Evolutionary conservation across 768 basidiomycete genomes (phyloP), one percentile per base, ranked within the genome.

Genomic region (Omphalotus guepiniiformis): DNA sequence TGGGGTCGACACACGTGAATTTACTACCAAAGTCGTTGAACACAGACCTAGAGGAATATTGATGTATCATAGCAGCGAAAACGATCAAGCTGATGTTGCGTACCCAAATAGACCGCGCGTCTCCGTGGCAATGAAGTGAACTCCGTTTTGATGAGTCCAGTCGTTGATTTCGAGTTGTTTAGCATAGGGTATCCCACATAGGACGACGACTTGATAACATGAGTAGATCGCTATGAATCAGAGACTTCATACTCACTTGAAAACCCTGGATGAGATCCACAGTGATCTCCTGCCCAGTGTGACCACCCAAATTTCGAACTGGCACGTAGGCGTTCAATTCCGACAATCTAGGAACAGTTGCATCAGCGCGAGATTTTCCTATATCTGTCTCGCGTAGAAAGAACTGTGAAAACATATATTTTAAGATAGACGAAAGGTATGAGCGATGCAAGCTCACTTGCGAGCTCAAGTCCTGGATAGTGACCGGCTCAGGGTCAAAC

Each of bases 281-380:
- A 0, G 81, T 81, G 55, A 96, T 83, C 49, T 83, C 78, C 57
- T 92, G 79, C 2, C 93, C 92, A 9, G 81, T 65, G 28, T 72
- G 65, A 16, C 93, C 92, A 42, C 80, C 85, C n/a, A 97, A 74
- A 63, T 88, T 76, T 39, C 87, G 83, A 39, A 98, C 88, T 25
- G 95, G 95, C 7, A 97, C 95, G 63, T 99, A 99, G 23, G 89
- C 78, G 63, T 99, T 99, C 37, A 99, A 75, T 63, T 98, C 96
- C 13, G 93, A 83, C 40, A 99, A 72, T 39, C 95, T 82, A n/a
- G 91, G 83, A 35, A 85, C 76, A 15, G 91, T 90, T 15, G 87
- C 92, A 42, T 81, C 80, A 47, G 89, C 96, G 49, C 95, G 78
- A 26, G 92, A 75, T 64, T 90, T 88, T 44, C 95, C 96, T 38